Evolutionary conservation across 2,329 filamentous ascomycete species (phyloP).

Genomic region (Beauveria sp.): DNA sequence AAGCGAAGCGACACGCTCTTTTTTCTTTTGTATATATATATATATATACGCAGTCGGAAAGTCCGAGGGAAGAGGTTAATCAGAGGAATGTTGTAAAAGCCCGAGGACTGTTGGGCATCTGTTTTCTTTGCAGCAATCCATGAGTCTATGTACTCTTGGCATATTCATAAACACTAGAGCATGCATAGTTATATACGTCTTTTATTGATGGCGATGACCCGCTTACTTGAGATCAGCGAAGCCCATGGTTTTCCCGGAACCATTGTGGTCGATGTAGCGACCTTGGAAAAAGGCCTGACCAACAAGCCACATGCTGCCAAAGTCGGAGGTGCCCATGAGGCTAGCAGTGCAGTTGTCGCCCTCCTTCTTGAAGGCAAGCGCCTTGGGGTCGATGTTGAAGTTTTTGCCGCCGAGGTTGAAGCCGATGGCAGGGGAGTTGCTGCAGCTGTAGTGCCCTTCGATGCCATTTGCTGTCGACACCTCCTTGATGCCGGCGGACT

Average conservation of each 20-base stretch:
- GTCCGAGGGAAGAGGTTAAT: not conserved
- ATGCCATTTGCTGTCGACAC: conserved; percentile 10
- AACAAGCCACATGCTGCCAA: conserved; percentile 15
- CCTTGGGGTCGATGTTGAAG: conserved; percentile 15
- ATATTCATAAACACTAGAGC: not conserved
- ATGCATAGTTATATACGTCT: not conserved
- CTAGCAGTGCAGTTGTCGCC: conserved; percentile 16
- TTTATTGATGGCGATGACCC: not conserved
- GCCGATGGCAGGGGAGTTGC: conserved; percentile 13
- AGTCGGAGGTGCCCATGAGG: conserved; percentile 11
- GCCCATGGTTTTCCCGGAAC: conserved; percentile 12
- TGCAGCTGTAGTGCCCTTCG: conserved; percentile 15
- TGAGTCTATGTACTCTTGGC: not conserved
- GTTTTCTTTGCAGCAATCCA: not conserved
- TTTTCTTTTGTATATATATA: conserved; percentile 2
- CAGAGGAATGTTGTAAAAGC: not conserved
- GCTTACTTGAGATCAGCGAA: conserved; percentile 15
- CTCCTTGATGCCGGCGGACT: conserved; percentile 12
- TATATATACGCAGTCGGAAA: not conserved
- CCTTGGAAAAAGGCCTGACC: conserved; percentile 19
- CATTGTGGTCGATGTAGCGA: conserved; percentile 17
- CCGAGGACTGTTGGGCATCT: too few species aligned
- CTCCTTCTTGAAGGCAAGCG: conserved; percentile 12
- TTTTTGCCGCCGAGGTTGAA: conserved; percentile 12
- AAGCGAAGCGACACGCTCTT: not conserved